A percentile compares a stretch with the other conserved stretches of the same genome.
phyloP scores from a whole-genome alignment of 192 early-diverging fungal species.

The Backusella parvicylindrica region DNA sequence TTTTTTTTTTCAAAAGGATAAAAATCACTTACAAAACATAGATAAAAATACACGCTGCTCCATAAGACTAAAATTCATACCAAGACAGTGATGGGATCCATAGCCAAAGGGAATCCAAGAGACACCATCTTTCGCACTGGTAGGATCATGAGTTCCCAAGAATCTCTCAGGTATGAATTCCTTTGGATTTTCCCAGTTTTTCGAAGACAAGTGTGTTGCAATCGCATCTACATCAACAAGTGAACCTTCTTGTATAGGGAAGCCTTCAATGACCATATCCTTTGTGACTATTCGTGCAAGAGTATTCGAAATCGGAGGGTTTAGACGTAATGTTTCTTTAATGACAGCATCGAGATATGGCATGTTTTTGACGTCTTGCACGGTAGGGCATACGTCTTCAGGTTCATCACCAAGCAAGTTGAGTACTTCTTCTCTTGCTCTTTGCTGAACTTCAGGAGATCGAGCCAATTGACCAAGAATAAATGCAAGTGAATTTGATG shows the following conservation, averaged over 20 bases:
- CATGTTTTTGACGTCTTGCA: slow-evolving; percentile 50
- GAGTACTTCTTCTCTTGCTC: slow-evolving; percentile 50
- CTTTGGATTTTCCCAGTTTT: slow-evolving; percentile 39
- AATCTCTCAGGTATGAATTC: slow-evolving; percentile 54
- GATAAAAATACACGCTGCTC: slow-evolving; percentile 55
- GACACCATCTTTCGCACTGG: background rate
- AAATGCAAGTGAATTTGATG: slow-evolving; percentile 49
- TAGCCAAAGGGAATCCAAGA: slow-evolving; percentile 58
- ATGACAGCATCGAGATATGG: slow-evolving; percentile 48
- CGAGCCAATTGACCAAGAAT: slow-evolving; percentile 47
- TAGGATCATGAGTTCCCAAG: slow-evolving; percentile 1
- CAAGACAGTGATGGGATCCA: slow-evolving; percentile 57
- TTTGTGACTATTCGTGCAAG: slow-evolving; percentile 4
- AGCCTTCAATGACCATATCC: slow-evolving; percentile 16
- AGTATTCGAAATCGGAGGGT: background rate
- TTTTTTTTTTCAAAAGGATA: no score
- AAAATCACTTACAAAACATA: slow-evolving; percentile 30
- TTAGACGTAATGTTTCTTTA: slow-evolving; percentile 36
- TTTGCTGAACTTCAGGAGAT: slow-evolving; percentile 46
- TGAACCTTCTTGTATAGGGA: slow-evolving; percentile 22
- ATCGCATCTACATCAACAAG: slow-evolving; percentile 11
- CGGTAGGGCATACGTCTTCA: slow-evolving; percentile 44
- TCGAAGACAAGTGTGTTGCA: slow-evolving; percentile 2
- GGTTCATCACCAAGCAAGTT: slow-evolving; percentile 50
- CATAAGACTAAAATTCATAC: slow-evolving; percentile 58